A percentile compares a stretch with the other conserved stretches of the same genome.
These are phyloP conservation scores for Coemansia guatemalensis DNA, from an alignment of 192 early-diverging fungal genomes.

Conservation along the genomic window DNA sequence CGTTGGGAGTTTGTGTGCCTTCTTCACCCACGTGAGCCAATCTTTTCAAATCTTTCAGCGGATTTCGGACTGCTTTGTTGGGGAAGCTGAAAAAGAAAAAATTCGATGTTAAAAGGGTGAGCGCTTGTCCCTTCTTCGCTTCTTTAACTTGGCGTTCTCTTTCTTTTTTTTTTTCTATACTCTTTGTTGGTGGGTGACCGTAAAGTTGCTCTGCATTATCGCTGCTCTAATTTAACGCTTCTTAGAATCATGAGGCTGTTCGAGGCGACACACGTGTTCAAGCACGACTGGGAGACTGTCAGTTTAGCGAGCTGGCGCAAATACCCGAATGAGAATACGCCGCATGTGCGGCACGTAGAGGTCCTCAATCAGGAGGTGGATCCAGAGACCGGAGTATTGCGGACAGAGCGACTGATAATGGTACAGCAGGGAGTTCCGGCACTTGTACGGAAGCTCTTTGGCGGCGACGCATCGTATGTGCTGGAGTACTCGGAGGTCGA, in stretches of 20 bases:
- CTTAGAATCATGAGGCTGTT: slow-evolving; percentile 79
- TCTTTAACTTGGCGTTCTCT: not conserved
- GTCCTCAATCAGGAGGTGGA: slow-evolving; percentile 79
- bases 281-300: slow-evolving; percentile 81
- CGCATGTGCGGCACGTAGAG: slow-evolving; percentile 92
- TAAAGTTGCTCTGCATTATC: slow-evolving; percentile 3
- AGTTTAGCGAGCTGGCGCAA: slow-evolving; percentile 92
- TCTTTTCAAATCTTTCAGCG: slow-evolving; percentile 1
- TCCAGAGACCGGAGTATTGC: slow-evolving; percentile 78
- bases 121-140: slow-evolving; percentile 9
- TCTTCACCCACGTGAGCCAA: not conserved
- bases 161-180: slow-evolving; percentile 6
- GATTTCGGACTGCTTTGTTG: slow-evolving; percentile 9
- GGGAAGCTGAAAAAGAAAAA: not conserved
- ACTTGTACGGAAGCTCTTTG: slow-evolving; percentile 67
- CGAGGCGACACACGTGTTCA: slow-evolving; percentile 73
- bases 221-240: slow-evolving; percentile 4
- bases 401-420: slow-evolving; percentile 89
- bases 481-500: slow-evolving; percentile 89
- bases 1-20: not conserved
- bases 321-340: slow-evolving; percentile 93
- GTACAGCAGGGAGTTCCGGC: slow-evolving; percentile 83
- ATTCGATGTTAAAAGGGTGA: not conserved
- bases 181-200: slow-evolving; percentile 1
- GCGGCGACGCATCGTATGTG: slow-evolving; percentile 78